Evolutionary conservation across 805 yeast genomes (phyloP), one percentile per base, ranked within the genome.

Genomic region (Metschnikowia koreensis): DNA sequence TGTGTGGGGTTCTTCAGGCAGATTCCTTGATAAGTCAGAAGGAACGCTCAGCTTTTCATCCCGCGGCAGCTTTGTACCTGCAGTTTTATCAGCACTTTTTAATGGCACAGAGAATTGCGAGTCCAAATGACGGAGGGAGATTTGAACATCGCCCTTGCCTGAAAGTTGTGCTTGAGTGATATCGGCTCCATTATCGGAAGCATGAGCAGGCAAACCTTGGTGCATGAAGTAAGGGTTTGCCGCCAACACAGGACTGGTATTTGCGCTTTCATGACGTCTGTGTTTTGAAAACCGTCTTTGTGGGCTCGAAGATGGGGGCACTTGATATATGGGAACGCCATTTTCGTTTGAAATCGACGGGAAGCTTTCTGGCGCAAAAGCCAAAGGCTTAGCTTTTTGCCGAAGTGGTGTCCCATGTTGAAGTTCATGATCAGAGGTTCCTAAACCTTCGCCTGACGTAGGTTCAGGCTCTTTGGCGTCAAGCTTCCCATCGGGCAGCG

Each of bases 151-250:
- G 27, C 60, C 61, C 37, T 58, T 54, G 9, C 41, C 48, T 17
- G 22, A 11, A 17, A 41, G n/a, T 41, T 13, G 47, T 13, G 12
- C 16, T 41, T 29, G 43, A 13, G 52, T 27, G 11, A 44, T 46
- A 13, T 60, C 62, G 22, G 40, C 53, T 11, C 50, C 22, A n/a
- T 67, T 58, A 27, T 58, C 58, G 46, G 22, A 22, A 22, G 64
- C 59, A 44, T 81, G 86, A 2, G 82, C 83, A 4, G 86, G 85
- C 9, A 78, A 62, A 0, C 86, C 86, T 57, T 81, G 86, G 58
- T 78, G 81, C 6, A 76, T 78, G 64, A 81, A 81, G 62, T 82
- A 81, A 26, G 81, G 78, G 60, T 76, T 81, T 13, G 73, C 67
- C 22, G 57, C 55, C 31, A 68, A 63, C 22, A 68, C 66, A 1